A percentile compares a stretch with the other conserved stretches of the same genome.
Conservation (phyloP, 1,284 basidiomycete genomes). For the Trichosporon coremiiforme region DNA sequence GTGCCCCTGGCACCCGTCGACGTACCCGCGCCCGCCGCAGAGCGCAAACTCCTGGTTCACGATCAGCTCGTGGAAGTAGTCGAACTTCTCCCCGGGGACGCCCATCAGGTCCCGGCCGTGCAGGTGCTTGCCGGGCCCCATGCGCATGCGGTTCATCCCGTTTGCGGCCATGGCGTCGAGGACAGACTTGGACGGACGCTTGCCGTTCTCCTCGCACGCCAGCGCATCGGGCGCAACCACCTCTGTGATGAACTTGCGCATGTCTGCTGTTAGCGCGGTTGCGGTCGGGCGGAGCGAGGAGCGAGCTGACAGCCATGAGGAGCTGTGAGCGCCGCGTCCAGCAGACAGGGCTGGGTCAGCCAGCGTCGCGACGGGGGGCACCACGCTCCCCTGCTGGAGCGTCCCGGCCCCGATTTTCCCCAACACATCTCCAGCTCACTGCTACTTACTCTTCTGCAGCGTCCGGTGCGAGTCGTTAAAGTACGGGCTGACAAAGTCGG, state of each 20-base stretch:
- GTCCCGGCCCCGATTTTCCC: too few relatives aligned
- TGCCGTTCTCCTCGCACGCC: conserved; percentile 75
- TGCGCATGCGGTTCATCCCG: conserved; percentile 85
- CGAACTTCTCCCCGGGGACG: conserved; percentile 84
- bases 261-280: conserved; percentile 26
- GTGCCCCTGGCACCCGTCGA: conserved; percentile 32
- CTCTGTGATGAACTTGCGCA: conserved; percentile 63
- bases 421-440: too few relatives aligned
- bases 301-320: too few relatives aligned
- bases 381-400: too few relatives aligned
- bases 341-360: too few relatives aligned
- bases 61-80: conserved; percentile 75
- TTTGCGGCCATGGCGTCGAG: conserved; percentile 59
- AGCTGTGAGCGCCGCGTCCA: too few relatives aligned
- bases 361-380: too few relatives aligned
- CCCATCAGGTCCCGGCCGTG: conserved; percentile 79
- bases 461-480: conserved; percentile 66
- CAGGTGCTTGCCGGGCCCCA: conserved; percentile 79
- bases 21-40: conserved; percentile 77
- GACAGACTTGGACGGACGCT: conserved; percentile 61
- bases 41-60: conserved; percentile 84
- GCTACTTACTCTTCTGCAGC: conserved; percentile 53
- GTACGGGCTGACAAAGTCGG: conserved; percentile 80
- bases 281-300: too few relatives aligned
- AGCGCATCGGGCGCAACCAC: conserved; percentile 61